Base-by-base conservation (phyloP, 2,329 filamentous ascomycete genomes). In the Talaromyces sp. region DNA sequence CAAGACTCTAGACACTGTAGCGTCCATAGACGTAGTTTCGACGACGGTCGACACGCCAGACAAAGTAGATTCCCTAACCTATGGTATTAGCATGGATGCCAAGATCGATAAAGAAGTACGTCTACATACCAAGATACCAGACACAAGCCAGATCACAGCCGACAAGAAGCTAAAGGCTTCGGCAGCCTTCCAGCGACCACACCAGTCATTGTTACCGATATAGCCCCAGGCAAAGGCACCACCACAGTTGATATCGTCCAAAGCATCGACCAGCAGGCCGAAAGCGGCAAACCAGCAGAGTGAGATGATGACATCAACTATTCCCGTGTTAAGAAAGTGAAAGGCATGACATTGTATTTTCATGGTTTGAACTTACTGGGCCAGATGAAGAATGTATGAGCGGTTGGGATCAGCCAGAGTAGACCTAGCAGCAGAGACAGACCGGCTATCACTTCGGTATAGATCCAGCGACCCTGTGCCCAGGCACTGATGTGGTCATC, bases 91-190 rank as follows among this genome's bases (percentile, higher is more conserved):
- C 33, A 28, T n/a, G 15, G 11, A 3, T 1, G 13, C 19, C 2
- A 37, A 4, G 21, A 2, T 3, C 1, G 33, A 11, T n/a, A 13
- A 7, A 22, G 28, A 7, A 22, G 28, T 9, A 39, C 28, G 11
- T 15, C 9, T 36, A 56, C 54, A 41, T 67, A 77, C 73, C 80
- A 89, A 67, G 19, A 87, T 66, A 15, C 80, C 81, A 48, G 84
- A 88, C 11, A 78, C 81, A 40, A 91, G 80, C 88, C 88, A 91
- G 67, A 85, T 78, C 63, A 89, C 79, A 57, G 86, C 86, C 2
- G 85, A 86, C 56, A 91, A 73, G 74, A 91, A 91, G 51, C 80
- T 76, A 67, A 91, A 91, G 4, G 87, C 87, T 64, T 89, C 81
- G 61, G 83, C 79, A 40, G 89, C 83, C 74, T 88, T 89, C 81